Conservation (phyloP, 768 basidiomycete genomes). For the Trametes coccinea region DNA sequence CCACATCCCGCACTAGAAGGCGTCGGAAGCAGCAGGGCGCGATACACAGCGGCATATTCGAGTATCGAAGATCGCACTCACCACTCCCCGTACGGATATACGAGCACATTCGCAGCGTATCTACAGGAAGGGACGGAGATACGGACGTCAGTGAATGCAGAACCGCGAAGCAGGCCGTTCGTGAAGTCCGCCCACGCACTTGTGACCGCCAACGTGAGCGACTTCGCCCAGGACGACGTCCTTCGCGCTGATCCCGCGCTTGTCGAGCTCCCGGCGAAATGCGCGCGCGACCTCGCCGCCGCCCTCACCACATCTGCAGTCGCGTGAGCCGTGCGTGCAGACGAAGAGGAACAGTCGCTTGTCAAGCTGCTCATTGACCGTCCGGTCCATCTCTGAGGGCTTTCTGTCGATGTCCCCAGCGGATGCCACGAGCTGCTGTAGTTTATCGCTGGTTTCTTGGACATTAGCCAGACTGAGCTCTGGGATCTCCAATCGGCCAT, state of each 20-base stretch:
- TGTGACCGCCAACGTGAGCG: slow-evolving; percentile 82
- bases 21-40: not conserved
- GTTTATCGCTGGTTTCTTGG: slow-evolving; percentile 42
- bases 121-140: slow-evolving; percentile 35
- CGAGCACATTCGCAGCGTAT: slow-evolving; percentile 67
- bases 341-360: slow-evolving; percentile 52
- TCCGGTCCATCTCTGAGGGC: slow-evolving; percentile 12
- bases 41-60: not conserved
- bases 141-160: not conserved
- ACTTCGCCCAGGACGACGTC: slow-evolving; percentile 57
- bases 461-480: slow-evolving; percentile 49
- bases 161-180: not conserved
- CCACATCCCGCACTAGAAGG: not conserved
- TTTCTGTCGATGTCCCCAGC: not conserved
- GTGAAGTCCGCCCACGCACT: slow-evolving; percentile 46
- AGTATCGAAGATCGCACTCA: slow-evolving; percentile 34
- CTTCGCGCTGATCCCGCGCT: slow-evolving; percentile 33
- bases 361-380: not conserved
- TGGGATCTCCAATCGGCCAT: slow-evolving; percentile 51
- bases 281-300: slow-evolving; percentile 59
- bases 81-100: slow-evolving; percentile 77
- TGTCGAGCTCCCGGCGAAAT: slow-evolving; percentile 52
- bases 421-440: slow-evolving; percentile 34
- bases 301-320: slow-evolving; percentile 75
- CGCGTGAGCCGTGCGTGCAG: slow-evolving; percentile 77